A percentile compares a stretch with the other conserved stretches of the same genome.
Conservation (phyloP, 352 stramenopile species). For the Albugo candida region DNA sequence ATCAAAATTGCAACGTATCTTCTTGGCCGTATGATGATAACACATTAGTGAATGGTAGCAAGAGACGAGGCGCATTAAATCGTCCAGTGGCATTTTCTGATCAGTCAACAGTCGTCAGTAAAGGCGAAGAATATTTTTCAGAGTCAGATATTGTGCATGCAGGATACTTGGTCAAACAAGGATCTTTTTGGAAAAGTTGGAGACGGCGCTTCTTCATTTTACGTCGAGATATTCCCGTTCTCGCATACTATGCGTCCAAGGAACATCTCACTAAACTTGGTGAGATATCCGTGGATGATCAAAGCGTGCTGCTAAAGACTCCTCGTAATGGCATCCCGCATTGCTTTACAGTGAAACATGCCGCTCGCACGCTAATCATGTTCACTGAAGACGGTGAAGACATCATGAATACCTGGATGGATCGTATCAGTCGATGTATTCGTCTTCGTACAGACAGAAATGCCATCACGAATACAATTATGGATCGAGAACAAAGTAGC, state of each 20-base stretch:
- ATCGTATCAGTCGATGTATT: constrained; percentile 15
- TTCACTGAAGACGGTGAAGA: constrained; percentile 32
- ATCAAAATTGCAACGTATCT: too few species aligned
- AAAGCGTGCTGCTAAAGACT: constrained; percentile 24
- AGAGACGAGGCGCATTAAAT: constrained; percentile 33
- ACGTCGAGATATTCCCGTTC: constrained; percentile 39
- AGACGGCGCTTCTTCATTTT: constrained; percentile 67
- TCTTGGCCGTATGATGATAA: too few species aligned
- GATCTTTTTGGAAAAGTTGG: constrained; percentile 80
- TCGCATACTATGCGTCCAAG: constrained; percentile 65
- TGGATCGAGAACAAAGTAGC: too few species aligned
- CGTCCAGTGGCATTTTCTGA: background rate
- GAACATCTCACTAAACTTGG: constrained; percentile 63
- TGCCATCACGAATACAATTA: too few species aligned
- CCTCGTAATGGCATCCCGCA: constrained; percentile 35
- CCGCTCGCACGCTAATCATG: constrained; percentile 42
- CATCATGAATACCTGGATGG: constrained; percentile 43
- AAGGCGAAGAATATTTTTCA: constrained; percentile 71
- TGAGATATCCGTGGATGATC: constrained; percentile 52
- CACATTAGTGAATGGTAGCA: constrained; percentile 2
- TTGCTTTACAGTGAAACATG: constrained; percentile 49
- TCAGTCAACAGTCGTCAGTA: constrained; percentile 22
- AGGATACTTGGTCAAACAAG: constrained; percentile 67
- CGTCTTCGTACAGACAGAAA: background rate
- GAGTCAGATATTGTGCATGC: constrained; percentile 63